Percentiles rank a stretch among this genome's conserved stretches.
phyloP scores from a whole-genome alignment of 176 grass and related monocot species.

The Hsuehochloa calcarea region DNA sequence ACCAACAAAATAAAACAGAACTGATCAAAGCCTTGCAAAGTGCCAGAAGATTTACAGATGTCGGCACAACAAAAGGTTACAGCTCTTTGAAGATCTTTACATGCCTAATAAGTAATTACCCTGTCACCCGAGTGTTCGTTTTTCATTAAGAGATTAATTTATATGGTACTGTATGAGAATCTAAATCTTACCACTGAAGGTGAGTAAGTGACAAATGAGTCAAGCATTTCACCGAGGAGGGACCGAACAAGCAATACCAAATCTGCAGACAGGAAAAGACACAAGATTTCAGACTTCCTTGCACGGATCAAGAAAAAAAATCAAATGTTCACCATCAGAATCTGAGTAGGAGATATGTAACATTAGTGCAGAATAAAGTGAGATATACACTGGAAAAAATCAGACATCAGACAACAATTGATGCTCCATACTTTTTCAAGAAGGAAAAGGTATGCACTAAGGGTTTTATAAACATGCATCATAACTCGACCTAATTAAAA shows the following conservation, averaged over 20 bases:
- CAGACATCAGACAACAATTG: neutral
- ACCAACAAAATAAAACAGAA: neutral
- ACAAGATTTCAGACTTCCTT: neutral
- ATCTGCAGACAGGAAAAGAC: conserved; percentile 26
- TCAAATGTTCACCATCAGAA: neutral
- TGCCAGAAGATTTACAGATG: conserved; percentile 12
- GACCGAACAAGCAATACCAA: neutral
- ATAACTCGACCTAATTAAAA: neutral
- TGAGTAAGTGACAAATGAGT: neutral
- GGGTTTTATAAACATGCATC: neutral
- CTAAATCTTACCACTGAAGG: conserved; percentile 25
- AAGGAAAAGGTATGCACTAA: neutral
- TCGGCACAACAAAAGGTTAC: neutral
- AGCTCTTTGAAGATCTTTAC: neutral
- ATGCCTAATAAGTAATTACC: neutral
- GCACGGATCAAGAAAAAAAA: neutral
- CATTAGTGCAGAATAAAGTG: neutral
- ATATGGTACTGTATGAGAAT: neutral
- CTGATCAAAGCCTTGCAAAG: neutral
- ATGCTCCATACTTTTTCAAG: neutral
- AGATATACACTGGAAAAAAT: neutral
- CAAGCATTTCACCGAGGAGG: conserved; percentile 12
- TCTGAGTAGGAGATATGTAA: neutral
- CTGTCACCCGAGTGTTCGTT: neutral
- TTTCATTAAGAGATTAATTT: neutral